phyloP scores from a whole-genome alignment of 1,284 basidiomycete species.

The Ganoderma sp. region DNA sequence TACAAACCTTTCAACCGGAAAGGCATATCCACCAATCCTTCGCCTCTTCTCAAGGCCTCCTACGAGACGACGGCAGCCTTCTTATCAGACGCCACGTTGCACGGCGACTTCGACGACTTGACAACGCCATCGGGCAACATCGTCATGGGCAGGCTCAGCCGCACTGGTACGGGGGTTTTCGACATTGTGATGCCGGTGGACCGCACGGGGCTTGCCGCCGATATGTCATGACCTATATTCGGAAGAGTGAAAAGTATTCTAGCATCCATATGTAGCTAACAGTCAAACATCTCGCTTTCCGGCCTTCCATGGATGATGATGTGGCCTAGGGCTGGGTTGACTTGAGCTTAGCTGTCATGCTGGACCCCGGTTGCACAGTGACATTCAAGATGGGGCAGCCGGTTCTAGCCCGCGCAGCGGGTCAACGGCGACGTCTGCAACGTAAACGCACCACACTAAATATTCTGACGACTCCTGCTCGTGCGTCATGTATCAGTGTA shows the following conservation, averaged over 20 bases:
- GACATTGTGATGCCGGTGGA: slow-evolving; percentile 72
- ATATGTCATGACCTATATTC: slow-evolving; percentile 25
- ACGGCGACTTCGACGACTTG: slow-evolving; percentile 94
- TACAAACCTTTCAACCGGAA: slow-evolving; percentile 98
- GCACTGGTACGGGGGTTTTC: slow-evolving; percentile 89
- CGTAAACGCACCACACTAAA: slow-evolving; percentile 15
- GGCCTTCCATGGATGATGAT: slow-evolving; percentile 18
- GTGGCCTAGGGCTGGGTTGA: slow-evolving; percentile 1
- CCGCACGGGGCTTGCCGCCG: slow-evolving; percentile 18
- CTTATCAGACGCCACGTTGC: slow-evolving; percentile 91
- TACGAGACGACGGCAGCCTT: slow-evolving; percentile 98
- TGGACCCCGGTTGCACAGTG: slow-evolving; percentile 16
- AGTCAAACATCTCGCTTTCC: slow-evolving; percentile 5
- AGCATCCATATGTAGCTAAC: slow-evolving; percentile 28
- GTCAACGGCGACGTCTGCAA: not conserved
- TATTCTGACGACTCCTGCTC: slow-evolving; percentile 1
- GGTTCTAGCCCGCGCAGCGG: not conserved
- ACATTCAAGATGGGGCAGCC: slow-evolving; percentile 7
- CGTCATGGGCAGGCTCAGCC: slow-evolving; percentile 85
- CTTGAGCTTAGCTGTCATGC: slow-evolving; percentile 10
- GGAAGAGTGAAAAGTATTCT: slow-evolving; percentile 29
- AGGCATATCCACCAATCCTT: slow-evolving; percentile 90
- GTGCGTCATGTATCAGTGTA: slow-evolving; percentile 12
- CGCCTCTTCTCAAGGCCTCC: slow-evolving; percentile 94
- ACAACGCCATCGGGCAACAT: slow-evolving; percentile 90